Base-by-base conservation (phyloP, 139 green algal species). In the Haematococcus sp. region DNA sequence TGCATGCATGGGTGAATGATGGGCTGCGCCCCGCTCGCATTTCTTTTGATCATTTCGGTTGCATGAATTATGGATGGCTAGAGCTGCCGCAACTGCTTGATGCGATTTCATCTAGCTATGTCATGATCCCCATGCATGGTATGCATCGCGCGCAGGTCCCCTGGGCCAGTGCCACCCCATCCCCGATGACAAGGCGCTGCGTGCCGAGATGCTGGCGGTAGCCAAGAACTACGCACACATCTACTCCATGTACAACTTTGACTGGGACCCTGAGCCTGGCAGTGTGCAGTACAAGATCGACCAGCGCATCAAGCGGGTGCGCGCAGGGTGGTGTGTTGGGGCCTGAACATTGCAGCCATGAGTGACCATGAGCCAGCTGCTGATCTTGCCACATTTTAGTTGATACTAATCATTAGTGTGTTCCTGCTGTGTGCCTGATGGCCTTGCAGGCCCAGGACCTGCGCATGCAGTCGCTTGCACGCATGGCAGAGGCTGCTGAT, bases 201-300 rank as follows among this genome's bases (percentile, higher is more conserved):
- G 87, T 30, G 52, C 63, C 16, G 72, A 88, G 66, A 93, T 97
- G 90, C 22, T 75, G n/a, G 22, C 17, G 0, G 76, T 80, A 1
- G 83, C 81, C 3, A 33, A 85, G 13, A 88, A 88, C 81, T 81
- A 88, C 77, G 33, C 61, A 9, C 71, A 73, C 52, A 46, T 89
- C 7, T 82, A 84, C 77, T 46, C 56, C 3, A 81, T 86, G 78
- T 95, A 94, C 85, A 96, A 96, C 84, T 87, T 96, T 70, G 83
- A 90, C 52, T 90, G 86, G 35, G 84, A 93, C 51, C 68, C 82
- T 13, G 68, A 81, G 72, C 90, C 90, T 0, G 90, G 90, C 28
- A 86, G 49, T 34, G 81, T 86, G 28, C 77, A 93, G 83, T 90
- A 85, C 44, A 86, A 73, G 46, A 81, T 87, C 43, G 78, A 86